Conservation (phyloP, 1,139 yeast genomes). For the Yamadazyma aaseri region DNA sequence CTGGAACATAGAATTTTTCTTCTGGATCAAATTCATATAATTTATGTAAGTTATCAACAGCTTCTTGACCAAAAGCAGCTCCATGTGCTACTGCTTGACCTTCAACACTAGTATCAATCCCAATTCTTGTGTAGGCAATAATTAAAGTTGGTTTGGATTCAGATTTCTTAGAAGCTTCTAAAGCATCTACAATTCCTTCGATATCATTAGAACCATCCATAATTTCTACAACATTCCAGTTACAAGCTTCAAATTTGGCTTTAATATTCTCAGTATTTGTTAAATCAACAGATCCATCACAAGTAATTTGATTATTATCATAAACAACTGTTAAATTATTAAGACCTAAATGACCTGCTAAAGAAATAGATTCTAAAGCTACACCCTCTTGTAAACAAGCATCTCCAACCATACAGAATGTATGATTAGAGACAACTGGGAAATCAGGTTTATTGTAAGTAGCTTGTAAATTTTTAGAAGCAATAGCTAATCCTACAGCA, state of each 20-base stretch:
- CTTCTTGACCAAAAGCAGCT: conserved; percentile 24
- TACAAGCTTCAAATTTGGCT: conserved; percentile 28
- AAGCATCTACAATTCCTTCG: conserved; percentile 22
- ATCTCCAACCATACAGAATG: conserved; percentile 33
- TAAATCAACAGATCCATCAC: conserved; percentile 34
- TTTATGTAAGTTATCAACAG: conserved; percentile 20
- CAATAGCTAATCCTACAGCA: conserved; percentile 38
- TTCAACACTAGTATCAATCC: conserved; percentile 25
- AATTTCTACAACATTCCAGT: conserved; percentile 28
- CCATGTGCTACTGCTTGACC: conserved; percentile 29
- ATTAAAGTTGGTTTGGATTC: conserved; percentile 29
- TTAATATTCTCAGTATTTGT: conserved; percentile 28
- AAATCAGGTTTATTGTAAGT: conserved; percentile 29
- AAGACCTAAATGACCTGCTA: conserved; percentile 35
- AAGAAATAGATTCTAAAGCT: conserved; percentile 31
- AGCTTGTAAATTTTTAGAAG: conserved; percentile 29
- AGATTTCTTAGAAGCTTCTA: conserved; percentile 20
- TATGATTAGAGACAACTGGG: conserved; percentile 24
- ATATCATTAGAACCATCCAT: conserved; percentile 23
- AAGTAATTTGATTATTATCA: conserved; percentile 33
- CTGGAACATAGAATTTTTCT: conserved; percentile 18
- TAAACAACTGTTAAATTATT: conserved; percentile 32
- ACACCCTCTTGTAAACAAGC: conserved; percentile 42
- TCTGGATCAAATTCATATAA: conserved; percentile 19
- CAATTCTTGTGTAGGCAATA: conserved; percentile 29